Conservation (phyloP, 1,284 basidiomycete species). For the Rhodofomes roseus region DNA sequence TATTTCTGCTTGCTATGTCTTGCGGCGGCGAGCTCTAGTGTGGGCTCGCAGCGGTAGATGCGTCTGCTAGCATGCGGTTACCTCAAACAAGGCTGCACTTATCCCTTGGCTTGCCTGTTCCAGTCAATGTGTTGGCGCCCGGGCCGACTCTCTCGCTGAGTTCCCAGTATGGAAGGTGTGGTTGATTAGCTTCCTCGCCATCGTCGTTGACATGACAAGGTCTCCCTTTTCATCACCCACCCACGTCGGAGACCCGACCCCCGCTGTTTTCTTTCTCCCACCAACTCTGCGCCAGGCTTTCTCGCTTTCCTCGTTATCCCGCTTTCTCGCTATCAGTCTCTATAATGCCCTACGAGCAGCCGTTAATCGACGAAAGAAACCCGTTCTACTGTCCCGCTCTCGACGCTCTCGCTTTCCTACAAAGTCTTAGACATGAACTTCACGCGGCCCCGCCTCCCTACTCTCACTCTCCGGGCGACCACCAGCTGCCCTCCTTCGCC, state of each 20-base stretch:
- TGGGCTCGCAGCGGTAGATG: too few species aligned
- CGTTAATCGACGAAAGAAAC: slow-evolving; percentile 20
- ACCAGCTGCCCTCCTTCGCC: slow-evolving; percentile 32
- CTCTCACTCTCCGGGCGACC: slow-evolving; percentile 16
- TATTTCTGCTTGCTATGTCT: too few species aligned
- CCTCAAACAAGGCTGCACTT: too few species aligned
- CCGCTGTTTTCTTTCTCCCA: background rate
- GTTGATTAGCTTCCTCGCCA: background rate
- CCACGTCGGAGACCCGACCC: background rate
- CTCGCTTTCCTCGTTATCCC: background rate
- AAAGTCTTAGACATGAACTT: slow-evolving; percentile 29
- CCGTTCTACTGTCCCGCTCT: slow-evolving; percentile 35
- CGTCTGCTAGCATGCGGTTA: too few species aligned
- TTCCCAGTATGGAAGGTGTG: background rate
- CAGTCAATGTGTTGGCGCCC: too few species aligned
- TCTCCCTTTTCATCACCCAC: background rate
- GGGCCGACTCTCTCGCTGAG: background rate
- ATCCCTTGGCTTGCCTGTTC: too few species aligned
- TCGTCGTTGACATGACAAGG: background rate
- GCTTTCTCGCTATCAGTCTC: background rate
- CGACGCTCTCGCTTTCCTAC: slow-evolving; percentile 38
- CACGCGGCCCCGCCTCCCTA: slow-evolving; percentile 8
- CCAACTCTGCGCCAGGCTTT: too few species aligned
- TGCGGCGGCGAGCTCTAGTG: too few species aligned
- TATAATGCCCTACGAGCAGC: slow-evolving; percentile 4